Conservation (phyloP, 2,329 filamentous ascomycete species). For the Helotiales sp. region DNA sequence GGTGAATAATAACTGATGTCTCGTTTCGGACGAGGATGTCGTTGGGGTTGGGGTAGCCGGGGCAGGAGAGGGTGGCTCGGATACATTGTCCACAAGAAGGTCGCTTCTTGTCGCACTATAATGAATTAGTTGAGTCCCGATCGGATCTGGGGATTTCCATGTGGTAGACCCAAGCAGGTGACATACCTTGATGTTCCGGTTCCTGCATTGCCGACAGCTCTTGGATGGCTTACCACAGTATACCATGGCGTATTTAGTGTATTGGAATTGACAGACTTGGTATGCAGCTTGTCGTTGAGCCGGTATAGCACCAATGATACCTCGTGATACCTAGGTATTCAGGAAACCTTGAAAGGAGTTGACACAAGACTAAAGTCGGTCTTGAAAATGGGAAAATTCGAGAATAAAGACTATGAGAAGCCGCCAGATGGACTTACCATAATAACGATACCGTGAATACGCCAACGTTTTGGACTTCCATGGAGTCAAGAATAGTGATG, state of each 20-base stretch:
- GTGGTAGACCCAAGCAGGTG: too few relatives aligned
- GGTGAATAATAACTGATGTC: slow-evolving; percentile 1
- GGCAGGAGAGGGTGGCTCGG: slow-evolving; percentile 12
- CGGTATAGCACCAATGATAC: neutral
- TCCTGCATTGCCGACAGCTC: neutral
- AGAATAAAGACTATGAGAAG: neutral
- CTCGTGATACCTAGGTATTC: too few relatives aligned
- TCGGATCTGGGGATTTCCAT: too few relatives aligned
- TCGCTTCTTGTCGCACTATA: slow-evolving; percentile 19
- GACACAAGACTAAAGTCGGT: neutral
- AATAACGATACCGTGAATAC: neutral
- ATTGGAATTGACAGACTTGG: neutral
- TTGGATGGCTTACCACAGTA: neutral
- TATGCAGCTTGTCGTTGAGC: neutral
- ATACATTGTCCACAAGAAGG: slow-evolving; percentile 19
- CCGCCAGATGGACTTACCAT: too few relatives aligned
- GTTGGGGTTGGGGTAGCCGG: slow-evolving; percentile 16
- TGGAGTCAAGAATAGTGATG: neutral
- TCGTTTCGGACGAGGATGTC: slow-evolving; percentile 17
- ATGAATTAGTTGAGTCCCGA: neutral
- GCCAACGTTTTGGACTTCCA: neutral
- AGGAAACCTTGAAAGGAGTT: too few relatives aligned
- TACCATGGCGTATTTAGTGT: neutral
- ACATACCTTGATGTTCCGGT: neutral
- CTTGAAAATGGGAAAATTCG: neutral